Percentiles rank a stretch among this genome's conserved stretches.
Evolutionary conservation across 169 alveolate species (phyloP).

Genomic region (Babesia ovis): DNA sequence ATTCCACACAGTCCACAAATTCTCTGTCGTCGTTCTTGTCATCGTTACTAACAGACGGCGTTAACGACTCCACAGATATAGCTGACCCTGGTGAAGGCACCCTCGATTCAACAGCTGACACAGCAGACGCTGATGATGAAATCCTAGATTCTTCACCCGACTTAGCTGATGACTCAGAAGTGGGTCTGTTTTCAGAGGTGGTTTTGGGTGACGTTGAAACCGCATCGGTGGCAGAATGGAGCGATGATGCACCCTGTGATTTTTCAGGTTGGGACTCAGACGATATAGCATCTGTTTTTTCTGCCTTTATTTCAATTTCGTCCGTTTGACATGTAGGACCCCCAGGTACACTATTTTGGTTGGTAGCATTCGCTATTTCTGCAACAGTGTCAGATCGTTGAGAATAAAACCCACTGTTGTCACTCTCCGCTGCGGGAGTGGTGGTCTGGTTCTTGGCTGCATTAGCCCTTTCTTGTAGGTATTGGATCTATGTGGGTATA

Average conservation of each 20-base stretch:
- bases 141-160: no score
- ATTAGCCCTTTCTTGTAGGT: conserved; percentile 51
- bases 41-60: not conserved
- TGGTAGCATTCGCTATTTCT: not conserved
- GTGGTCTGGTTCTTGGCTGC: conserved; percentile 10
- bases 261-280: no score
- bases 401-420: conserved; percentile 1
- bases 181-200: no score
- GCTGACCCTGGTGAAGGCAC: not conserved
- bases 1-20: conserved; percentile 7
- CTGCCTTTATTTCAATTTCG: not conserved
- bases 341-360: no score
- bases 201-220: no score
- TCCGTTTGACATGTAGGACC: no score
- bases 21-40: conserved; percentile 1
- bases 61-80: not conserved
- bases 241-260: no score
- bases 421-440: not conserved
- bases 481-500: conserved; percentile 34
- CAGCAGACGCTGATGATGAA: not conserved
- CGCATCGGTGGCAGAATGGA: no score
- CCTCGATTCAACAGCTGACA: not conserved
- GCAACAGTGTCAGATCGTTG: not conserved
- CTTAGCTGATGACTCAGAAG: no score
- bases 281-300: not conserved